Evolutionary conservation across 805 yeast species (phyloP).

Genomic region (Starmera pachycereana): DNA sequence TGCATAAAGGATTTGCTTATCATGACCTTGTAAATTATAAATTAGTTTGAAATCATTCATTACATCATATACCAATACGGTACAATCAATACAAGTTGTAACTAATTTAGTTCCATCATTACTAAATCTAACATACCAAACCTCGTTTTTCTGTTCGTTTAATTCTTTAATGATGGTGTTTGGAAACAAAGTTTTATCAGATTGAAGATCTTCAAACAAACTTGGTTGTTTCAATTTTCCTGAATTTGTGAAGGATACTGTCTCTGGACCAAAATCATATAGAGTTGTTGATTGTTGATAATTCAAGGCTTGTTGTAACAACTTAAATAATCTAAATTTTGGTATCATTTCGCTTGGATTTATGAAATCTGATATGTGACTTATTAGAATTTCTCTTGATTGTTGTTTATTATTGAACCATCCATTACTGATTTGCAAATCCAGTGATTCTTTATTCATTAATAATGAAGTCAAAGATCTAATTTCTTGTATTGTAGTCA

Average conservation of each 20-base stretch:
- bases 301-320: conserved; percentile 40
- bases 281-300: conserved; percentile 32
- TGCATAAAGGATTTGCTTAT: conserved; percentile 49
- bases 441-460: conserved; percentile 14
- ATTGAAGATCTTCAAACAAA: conserved; percentile 26
- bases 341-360: conserved; percentile 47
- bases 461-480: conserved; percentile 21
- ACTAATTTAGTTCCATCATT: conserved; percentile 69
- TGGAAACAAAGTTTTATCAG: conserved; percentile 32
- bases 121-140: conserved; percentile 76
- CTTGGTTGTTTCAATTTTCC: conserved; percentile 11
- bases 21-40: conserved; percentile 32
- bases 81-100: conserved; percentile 64
- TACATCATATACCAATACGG: conserved; percentile 57
- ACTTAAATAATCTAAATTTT: conserved; percentile 35
- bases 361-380: conserved; percentile 33
- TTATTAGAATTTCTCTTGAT: conserved; percentile 32
- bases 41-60: conserved; percentile 29
- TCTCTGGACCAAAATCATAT: conserved; percentile 22
- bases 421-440: conserved; percentile 16
- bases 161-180: conserved; percentile 35
- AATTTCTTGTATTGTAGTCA: conserved; percentile 16
- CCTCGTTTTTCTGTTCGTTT: conserved; percentile 55
- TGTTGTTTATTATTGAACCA: conserved; percentile 21
- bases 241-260: too few species aligned